Evolutionary conservation across 441 rosid species (phyloP).

Genomic region (Rhodomyrtus psidioides): DNA sequence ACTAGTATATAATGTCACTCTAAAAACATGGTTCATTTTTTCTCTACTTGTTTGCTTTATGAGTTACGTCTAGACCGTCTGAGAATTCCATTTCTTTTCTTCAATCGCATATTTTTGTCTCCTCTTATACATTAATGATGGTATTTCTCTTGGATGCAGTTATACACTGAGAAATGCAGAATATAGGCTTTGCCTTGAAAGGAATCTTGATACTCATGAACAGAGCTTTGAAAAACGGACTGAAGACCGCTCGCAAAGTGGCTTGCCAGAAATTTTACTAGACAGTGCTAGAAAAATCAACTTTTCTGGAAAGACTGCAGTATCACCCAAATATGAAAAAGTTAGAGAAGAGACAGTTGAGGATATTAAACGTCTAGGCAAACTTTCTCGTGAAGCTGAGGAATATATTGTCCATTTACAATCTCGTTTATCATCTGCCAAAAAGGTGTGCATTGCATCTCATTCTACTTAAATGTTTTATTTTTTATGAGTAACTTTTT

Average conservation of each 20-base stretch:
- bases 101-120: neutral
- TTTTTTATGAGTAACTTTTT: neutral
- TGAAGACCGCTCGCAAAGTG: slow-evolving; percentile 22
- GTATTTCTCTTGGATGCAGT: slow-evolving; percentile 25
- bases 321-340: slow-evolving; percentile 21
- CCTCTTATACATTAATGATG: neutral
- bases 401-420: slow-evolving; percentile 61
- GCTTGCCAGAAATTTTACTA: slow-evolving; percentile 24
- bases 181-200: slow-evolving; percentile 82
- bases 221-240: slow-evolving; percentile 27
- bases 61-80: neutral
- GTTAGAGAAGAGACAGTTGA: slow-evolving; percentile 18
- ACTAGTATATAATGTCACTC: neutral
- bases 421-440: slow-evolving; percentile 55
- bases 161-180: slow-evolving; percentile 88
- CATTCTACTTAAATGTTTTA: neutral
- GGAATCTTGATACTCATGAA: slow-evolving; percentile 51
- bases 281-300: slow-evolving; percentile 23
- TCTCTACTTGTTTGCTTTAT: neutral
- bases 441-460: slow-evolving; percentile 40
- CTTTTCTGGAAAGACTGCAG: slow-evolving; percentile 14
- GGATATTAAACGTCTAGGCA: slow-evolving; percentile 42
- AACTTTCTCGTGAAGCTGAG: slow-evolving; percentile 58
- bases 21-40: neutral
- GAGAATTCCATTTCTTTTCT: neutral